These are phyloP conservation scores for Candida parachauliodes DNA, from an alignment of 805 yeast species.

Conservation along the genomic window DNA sequence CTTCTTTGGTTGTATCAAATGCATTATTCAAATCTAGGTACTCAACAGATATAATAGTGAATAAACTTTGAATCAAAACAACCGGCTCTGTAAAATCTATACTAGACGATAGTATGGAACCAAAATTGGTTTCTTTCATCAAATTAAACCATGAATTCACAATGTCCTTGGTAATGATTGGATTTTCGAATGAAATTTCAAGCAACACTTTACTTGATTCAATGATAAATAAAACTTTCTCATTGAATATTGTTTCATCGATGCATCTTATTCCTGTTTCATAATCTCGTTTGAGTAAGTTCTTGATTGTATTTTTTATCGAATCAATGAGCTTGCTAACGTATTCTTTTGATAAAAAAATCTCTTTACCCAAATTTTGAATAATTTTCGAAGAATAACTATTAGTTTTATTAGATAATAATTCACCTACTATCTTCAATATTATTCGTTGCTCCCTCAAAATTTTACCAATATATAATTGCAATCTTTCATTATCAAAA, in stretches of 20 bases:
- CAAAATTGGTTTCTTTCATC: slow-evolving; percentile 34
- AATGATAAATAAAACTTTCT: slow-evolving; percentile 26
- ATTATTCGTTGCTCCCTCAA: slow-evolving; percentile 51
- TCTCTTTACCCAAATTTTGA: slow-evolving; percentile 36
- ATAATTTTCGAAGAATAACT: slow-evolving; percentile 26
- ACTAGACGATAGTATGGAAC: slow-evolving; percentile 21
- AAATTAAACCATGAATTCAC: slow-evolving; percentile 55
- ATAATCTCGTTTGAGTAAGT: slow-evolving; percentile 11
- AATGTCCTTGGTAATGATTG: slow-evolving; percentile 26
- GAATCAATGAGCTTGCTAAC: slow-evolving; percentile 17
- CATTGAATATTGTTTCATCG: slow-evolving; percentile 25
- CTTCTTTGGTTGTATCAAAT: slow-evolving; percentile 28
- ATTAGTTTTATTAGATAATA: slow-evolving; percentile 42
- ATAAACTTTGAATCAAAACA: slow-evolving; percentile 40
- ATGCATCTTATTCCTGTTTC: slow-evolving; percentile 13
- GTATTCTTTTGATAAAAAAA: slow-evolving; percentile 32
- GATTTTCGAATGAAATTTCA: slow-evolving; percentile 38
- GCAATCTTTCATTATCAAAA: slow-evolving; percentile 25
- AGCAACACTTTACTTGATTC: slow-evolving; percentile 36
- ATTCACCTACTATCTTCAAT: slow-evolving; percentile 40
- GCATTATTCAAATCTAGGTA: slow-evolving; percentile 56
- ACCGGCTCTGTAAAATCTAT: slow-evolving; percentile 24
- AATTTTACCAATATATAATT: slow-evolving; percentile 35
- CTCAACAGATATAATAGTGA: slow-evolving; percentile 47
- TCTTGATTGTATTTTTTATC: slow-evolving; percentile 12